Evolutionary conservation across 257 asterid genomes (phyloP), one percentile per base, ranked within the genome.

Genomic region (Plectranthus barbatus): DNA sequence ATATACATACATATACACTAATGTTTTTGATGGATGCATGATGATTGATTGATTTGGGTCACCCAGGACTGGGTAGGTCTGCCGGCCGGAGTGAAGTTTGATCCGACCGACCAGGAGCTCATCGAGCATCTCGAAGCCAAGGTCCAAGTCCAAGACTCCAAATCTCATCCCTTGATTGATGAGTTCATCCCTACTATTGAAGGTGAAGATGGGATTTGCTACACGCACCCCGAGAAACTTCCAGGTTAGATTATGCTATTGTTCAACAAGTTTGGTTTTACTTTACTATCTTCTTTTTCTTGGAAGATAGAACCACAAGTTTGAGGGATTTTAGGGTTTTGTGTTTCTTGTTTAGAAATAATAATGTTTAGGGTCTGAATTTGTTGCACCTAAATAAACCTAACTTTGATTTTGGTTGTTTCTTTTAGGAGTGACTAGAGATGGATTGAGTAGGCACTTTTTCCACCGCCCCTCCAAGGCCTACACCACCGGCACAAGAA

Each of bases 1-100:
- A 31, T 2, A 31, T 31, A 31, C 6, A 11, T n/a, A n/a, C 2
- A 26, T 26, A 26, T 26, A 26, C 31, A 26, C 5, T 2, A 26
- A 26, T 2, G n/a, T n/a, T 39, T 9, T 39, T 39, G 44, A 46
- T 47, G 31, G 31, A 1, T 4, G n/a, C n/a, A n/a, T n/a, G n/a
- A n/a, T n/a, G n/a, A n/a, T n/a, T n/a, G n/a, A n/a, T 17, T 46
- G 26, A 46, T 49, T n/a, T 9, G 5, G 6, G 40, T 77, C 73
- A n/a, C n/a, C n/a, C n/a, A 91, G 98, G 96, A 91, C 62, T 88
- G 98, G 98, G 95, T 91, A 45, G 96, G 99, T 14, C 73, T 93
- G 63, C 99, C 99, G 48, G 99, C 99, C 42, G 99, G 99, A 26
- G 99, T 93, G 69, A 93, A 93, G 63, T 93, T 93, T 59, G 99